phyloP scores from a whole-genome alignment of 2,329 filamentous ascomycete genomes.

The Beauveria asiatica region DNA sequence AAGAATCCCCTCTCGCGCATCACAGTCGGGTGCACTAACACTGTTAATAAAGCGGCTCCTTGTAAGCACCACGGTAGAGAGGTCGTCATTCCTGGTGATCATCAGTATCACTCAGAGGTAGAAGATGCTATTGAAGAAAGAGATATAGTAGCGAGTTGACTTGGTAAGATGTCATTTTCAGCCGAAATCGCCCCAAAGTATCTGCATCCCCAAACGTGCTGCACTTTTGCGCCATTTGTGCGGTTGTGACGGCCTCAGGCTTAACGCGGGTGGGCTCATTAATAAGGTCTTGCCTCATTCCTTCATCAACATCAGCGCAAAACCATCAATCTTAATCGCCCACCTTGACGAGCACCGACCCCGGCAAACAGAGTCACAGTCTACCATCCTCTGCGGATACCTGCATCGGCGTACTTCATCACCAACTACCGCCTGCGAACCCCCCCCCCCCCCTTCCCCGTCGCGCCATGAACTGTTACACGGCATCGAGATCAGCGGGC shows the following conservation, averaged over 20 bases:
- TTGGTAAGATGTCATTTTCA: too few species aligned
- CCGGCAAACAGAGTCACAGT: background rate
- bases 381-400: background rate
- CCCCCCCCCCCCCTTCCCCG: background rate
- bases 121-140: too few species aligned
- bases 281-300: background rate
- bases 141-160: too few species aligned
- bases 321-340: background rate
- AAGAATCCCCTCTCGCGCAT: background rate
- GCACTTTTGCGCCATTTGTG: background rate
- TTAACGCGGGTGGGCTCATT: too few species aligned
- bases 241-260: background rate
- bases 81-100: background rate
- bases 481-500: background rate
- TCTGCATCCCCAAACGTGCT: background rate
- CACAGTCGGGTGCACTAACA: background rate
- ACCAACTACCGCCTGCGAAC: background rate
- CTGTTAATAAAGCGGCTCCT: background rate
- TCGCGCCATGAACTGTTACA: background rate
- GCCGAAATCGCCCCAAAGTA: too few species aligned
- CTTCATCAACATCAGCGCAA: background rate
- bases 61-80: background rate
- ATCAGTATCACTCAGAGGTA: background rate
- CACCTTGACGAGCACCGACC: too few species aligned
- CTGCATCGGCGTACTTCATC: background rate